Evolutionary conservation across 441 rosid species (phyloP).

Genomic region (Corymbia calophylla): DNA sequence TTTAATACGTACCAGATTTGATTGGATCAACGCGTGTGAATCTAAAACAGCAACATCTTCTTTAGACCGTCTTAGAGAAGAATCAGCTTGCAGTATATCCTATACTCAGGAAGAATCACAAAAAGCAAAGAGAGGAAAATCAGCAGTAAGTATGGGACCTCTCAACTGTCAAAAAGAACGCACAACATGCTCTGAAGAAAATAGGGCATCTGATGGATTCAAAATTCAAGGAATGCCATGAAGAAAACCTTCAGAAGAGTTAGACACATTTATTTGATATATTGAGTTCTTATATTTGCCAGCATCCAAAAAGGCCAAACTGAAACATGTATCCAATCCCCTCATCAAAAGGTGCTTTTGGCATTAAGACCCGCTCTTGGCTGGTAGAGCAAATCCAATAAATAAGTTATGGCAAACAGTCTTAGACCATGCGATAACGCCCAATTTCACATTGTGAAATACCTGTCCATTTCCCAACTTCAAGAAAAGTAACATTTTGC

Average conservation of each 20-base stretch:
- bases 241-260: background rate
- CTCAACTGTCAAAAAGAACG: background rate
- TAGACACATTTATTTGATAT: background rate
- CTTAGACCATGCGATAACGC: background rate
- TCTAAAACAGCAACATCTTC: slow-evolving; percentile 68
- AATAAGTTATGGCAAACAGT: background rate
- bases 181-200: background rate
- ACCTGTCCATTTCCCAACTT: background rate
- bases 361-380: background rate
- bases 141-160: background rate
- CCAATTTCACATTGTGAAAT: background rate
- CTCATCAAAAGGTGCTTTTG: background rate
- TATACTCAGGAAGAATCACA: slow-evolving; percentile 20
- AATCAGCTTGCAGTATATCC: slow-evolving; percentile 68
- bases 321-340: background rate
- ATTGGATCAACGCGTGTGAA: slow-evolving; percentile 62
- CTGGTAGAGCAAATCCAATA: background rate
- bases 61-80: slow-evolving; percentile 52
- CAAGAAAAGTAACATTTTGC: background rate
- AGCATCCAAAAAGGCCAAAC: background rate
- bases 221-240: background rate
- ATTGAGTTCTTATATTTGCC: background rate
- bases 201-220: background rate
- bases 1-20: slow-evolving; percentile 63
- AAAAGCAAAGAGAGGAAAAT: background rate